phyloP scores from a whole-genome alignment of 1,284 basidiomycete genomes.

The Moesziomyces sp. region DNA sequence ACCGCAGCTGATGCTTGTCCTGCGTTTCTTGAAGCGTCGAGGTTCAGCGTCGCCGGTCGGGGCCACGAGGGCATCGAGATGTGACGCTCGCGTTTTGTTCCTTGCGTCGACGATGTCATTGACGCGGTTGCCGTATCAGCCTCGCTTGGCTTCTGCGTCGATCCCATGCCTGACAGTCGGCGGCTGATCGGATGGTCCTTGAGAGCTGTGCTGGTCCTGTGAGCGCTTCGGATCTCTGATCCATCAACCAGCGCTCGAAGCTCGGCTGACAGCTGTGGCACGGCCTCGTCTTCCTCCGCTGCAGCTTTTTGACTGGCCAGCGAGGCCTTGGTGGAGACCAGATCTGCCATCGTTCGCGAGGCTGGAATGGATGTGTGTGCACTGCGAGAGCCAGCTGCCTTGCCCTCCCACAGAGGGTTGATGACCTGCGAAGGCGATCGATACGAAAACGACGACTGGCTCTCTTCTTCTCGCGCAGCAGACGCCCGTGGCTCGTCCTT shows the following conservation, averaged over 20 bases:
- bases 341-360: slow-evolving; percentile 37
- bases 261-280: slow-evolving; percentile 53
- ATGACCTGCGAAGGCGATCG: slow-evolving; percentile 41
- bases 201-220: slow-evolving; percentile 50
- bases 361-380: slow-evolving; percentile 12
- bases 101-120: neutral
- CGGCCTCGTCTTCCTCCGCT: slow-evolving; percentile 14
- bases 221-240: slow-evolving; percentile 36
- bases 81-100: slow-evolving; percentile 29
- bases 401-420: slow-evolving; percentile 36
- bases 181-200: slow-evolving; percentile 49
- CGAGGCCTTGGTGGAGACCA: slow-evolving; percentile 18
- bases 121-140: slow-evolving; percentile 12
- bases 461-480: slow-evolving; percentile 1
- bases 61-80: slow-evolving; percentile 46
- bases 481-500: slow-evolving; percentile 13
- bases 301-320: slow-evolving; percentile 4
- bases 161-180: slow-evolving; percentile 26
- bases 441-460: slow-evolving; percentile 19
- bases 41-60: slow-evolving; percentile 22
- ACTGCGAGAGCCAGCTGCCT: slow-evolving; percentile 10
- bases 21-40: slow-evolving; percentile 2
- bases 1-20: neutral
- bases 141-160: slow-evolving; percentile 8
- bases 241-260: slow-evolving; percentile 51